These are phyloP conservation scores for Dentipellis sp. DNA, from an alignment of 768 basidiomycete genomes.

Conservation along the genomic window DNA sequence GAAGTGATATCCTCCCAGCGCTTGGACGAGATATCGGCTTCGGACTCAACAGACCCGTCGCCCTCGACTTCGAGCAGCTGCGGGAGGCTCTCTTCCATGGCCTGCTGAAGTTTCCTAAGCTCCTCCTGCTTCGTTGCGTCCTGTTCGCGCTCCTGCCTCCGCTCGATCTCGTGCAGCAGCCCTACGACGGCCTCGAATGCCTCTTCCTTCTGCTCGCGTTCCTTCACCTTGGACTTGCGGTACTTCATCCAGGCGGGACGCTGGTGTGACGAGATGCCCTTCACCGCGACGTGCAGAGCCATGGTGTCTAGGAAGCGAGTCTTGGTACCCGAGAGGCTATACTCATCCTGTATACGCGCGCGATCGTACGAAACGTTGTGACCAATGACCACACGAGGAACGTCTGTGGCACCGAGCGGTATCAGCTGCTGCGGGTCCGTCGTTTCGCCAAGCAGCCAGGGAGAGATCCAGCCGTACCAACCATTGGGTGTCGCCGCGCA, in stretches of 20 bases:
- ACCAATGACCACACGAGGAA: slow-evolving; percentile 68
- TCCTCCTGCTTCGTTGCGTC: slow-evolving; percentile 28
- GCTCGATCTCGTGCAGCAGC: slow-evolving; percentile 34
- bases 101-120: slow-evolving; percentile 28
- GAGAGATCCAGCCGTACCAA: slow-evolving; percentile 97
- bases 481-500: slow-evolving; percentile 73
- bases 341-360: slow-evolving; percentile 76
- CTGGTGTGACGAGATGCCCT: slow-evolving; percentile 91
- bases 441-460: slow-evolving; percentile 72
- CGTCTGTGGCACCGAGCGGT: slow-evolving; percentile 49
- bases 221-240: slow-evolving; percentile 56
- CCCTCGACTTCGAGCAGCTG: slow-evolving; percentile 29
- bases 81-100: slow-evolving; percentile 33
- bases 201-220: slow-evolving; percentile 48
- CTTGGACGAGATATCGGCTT: slow-evolving; percentile 30
- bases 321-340: slow-evolving; percentile 51
- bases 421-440: slow-evolving; percentile 56
- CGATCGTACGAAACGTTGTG: slow-evolving; percentile 97
- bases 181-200: slow-evolving; percentile 54
- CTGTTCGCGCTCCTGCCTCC: slow-evolving; percentile 27
- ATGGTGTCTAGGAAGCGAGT: slow-evolving; percentile 92
- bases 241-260: slow-evolving; percentile 89
- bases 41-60: slow-evolving; percentile 32
- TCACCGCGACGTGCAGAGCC: slow-evolving; percentile 88
- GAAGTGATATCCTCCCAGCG: slow-evolving; percentile 94